Evolutionary conservation across 768 basidiomycete species (phyloP).

Genomic region (Amanita brunnescens): DNA sequence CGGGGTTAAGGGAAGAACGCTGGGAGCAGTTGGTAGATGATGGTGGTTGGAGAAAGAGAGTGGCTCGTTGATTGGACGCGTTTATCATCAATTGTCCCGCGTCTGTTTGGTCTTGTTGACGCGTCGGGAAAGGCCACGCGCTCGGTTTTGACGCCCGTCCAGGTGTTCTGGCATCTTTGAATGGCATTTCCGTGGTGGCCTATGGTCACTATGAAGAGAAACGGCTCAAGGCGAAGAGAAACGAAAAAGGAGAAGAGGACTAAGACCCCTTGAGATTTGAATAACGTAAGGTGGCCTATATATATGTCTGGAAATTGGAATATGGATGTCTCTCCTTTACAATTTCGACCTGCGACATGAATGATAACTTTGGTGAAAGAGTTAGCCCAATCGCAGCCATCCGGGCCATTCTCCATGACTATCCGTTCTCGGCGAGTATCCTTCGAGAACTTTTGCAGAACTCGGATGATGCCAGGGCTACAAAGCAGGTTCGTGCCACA

Average conservation of each 20-base stretch:
- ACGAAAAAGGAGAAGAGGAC: too few species aligned
- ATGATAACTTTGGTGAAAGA: slow-evolving; percentile 9
- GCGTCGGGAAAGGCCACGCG: slow-evolving; percentile 15
- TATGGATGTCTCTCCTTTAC: too few species aligned
- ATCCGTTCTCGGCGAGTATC: slow-evolving; percentile 36
- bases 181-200: too few species aligned
- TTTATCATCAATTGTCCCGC: slow-evolving; percentile 30
- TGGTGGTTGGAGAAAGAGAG: slow-evolving; percentile 25
- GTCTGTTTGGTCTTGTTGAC: slow-evolving; percentile 32
- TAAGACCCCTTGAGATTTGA: too few species aligned
- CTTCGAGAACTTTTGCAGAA: slow-evolving; percentile 41
- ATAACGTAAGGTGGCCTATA: too few species aligned
- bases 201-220: too few species aligned
- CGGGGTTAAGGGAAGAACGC: slow-evolving; percentile 5
- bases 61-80: slow-evolving; percentile 28
- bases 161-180: too few species aligned
- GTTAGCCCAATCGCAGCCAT: slow-evolving; percentile 17
- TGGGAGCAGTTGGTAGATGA: slow-evolving; percentile 14
- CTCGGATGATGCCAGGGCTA: slow-evolving; percentile 41
- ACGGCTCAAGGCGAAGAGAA: too few species aligned
- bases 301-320: too few species aligned
- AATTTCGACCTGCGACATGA: neutral
- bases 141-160: too few species aligned
- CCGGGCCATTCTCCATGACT: slow-evolving; percentile 28
- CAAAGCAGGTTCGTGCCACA: slow-evolving; percentile 24